Conservation (phyloP, 805 yeast species). For the Jamesozyma lodderae region DNA sequence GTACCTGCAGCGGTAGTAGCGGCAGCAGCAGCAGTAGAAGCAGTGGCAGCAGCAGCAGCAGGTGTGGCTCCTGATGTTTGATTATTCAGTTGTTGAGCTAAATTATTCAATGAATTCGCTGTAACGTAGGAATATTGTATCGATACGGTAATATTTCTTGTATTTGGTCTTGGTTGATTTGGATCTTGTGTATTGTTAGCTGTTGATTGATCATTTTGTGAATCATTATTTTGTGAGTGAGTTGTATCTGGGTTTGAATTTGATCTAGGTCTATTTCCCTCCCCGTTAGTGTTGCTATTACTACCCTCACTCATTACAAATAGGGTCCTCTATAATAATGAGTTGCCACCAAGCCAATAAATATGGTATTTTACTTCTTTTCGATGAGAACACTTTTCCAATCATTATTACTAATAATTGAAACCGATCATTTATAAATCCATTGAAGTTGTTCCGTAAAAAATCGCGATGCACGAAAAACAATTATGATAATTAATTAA, state of each 20-base stretch:
- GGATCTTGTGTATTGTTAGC: conserved; percentile 1
- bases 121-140: conserved; percentile 25
- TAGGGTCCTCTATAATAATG: no score
- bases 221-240: background rate
- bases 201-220: background rate
- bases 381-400: no score
- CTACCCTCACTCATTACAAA: no score
- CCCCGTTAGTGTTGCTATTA: no score
- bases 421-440: no score
- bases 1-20: background rate
- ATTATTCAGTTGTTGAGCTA: background rate
- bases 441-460: no score
- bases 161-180: conserved; percentile 2
- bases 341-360: no score
- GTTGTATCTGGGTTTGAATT: background rate
- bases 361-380: no score
- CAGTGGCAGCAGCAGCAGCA: background rate
- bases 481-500: no score
- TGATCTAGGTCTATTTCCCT: background rate
- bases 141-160: conserved; percentile 25
- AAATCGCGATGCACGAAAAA: no score
- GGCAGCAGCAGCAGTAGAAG: background rate
- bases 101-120: background rate
- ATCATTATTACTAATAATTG: no score
- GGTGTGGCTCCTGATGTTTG: background rate